A percentile compares a stretch with the other conserved stretches of the same genome.
Conservation (phyloP, 1,284 basidiomycete species). For the Sanguinoderma infundibulare region DNA sequence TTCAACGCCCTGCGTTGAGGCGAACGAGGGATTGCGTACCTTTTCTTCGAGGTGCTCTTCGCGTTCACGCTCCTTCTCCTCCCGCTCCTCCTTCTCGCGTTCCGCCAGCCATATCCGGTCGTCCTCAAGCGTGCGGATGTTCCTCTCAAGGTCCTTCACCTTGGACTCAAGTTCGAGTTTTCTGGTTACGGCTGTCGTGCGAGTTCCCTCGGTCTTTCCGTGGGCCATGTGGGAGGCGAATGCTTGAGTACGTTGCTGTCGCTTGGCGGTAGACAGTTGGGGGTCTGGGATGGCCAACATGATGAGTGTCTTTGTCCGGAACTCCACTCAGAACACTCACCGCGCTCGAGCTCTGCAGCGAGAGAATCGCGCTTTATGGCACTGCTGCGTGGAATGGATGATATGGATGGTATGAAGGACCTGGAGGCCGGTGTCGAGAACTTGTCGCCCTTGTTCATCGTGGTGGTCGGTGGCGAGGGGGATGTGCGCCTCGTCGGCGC, state of each 20-base stretch:
- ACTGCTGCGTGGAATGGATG: slow-evolving; percentile 29
- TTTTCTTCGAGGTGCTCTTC: slow-evolving; percentile 53
- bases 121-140: slow-evolving; percentile 65
- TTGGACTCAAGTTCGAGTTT: slow-evolving; percentile 66
- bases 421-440: slow-evolving; percentile 35
- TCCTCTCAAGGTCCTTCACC: slow-evolving; percentile 65
- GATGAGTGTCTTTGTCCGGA: slow-evolving; percentile 15
- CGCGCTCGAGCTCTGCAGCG: slow-evolving; percentile 68
- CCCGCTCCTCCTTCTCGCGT: slow-evolving; percentile 59
- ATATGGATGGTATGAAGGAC: slow-evolving; percentile 23
- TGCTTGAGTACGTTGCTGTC: slow-evolving; percentile 61
- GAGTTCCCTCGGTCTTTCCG: slow-evolving; percentile 63
- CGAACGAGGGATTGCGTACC: slow-evolving; percentile 40
- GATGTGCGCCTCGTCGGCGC: neutral
- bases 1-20: neutral
- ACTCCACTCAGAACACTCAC: slow-evolving; percentile 37
- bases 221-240: slow-evolving; percentile 62
- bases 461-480: slow-evolving; percentile 12
- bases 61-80: slow-evolving; percentile 61
- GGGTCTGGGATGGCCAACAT: slow-evolving; percentile 48
- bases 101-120: slow-evolving; percentile 67
- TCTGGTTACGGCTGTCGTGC: slow-evolving; percentile 58
- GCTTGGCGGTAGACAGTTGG: slow-evolving; percentile 61
- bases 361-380: slow-evolving; percentile 61
- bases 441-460: slow-evolving; percentile 31